phyloP scores from a whole-genome alignment of 495 filamentous ascomycete species.

The Pyrenula aspistea region DNA sequence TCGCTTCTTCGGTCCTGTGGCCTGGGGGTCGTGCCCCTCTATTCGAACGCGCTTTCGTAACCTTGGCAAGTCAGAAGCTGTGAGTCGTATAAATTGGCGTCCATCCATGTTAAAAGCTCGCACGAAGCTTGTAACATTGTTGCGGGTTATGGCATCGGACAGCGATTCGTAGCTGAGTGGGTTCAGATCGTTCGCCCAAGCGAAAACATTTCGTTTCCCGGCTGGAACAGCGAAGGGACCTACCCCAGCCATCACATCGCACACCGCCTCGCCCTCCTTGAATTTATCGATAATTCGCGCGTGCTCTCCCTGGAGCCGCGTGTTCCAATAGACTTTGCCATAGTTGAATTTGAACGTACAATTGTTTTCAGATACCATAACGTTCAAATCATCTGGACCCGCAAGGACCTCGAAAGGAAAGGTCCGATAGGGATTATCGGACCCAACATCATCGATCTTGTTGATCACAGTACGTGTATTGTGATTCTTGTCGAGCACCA shows the following conservation, averaged over 20 bases:
- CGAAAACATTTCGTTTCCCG: slow-evolving; percentile 79
- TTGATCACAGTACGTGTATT: slow-evolving; percentile 82
- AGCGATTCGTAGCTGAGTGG: slow-evolving; percentile 71
- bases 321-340: slow-evolving; percentile 95
- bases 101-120: slow-evolving; percentile 71
- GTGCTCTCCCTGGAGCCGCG: slow-evolving; percentile 78
- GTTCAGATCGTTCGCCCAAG: slow-evolving; percentile 96
- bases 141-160: slow-evolving; percentile 52
- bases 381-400: slow-evolving; percentile 66
- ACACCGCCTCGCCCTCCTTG: slow-evolving; percentile 72
- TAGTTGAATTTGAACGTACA: slow-evolving; percentile 39
- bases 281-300: slow-evolving; percentile 68
- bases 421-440: slow-evolving; percentile 75
- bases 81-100: slow-evolving; percentile 59
- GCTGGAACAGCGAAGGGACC: slow-evolving; percentile 92
- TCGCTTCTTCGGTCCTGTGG: slow-evolving; percentile 19
- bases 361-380: slow-evolving; percentile 49
- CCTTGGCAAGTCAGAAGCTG: slow-evolving; percentile 48
- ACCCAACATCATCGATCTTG: slow-evolving; percentile 80
- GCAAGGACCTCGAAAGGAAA: slow-evolving; percentile 89
- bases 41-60: slow-evolving; percentile 33
- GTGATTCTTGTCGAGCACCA: slow-evolving; percentile 80
- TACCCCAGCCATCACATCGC: slow-evolving; percentile 96
- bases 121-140: slow-evolving; percentile 73
- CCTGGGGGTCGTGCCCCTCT: slow-evolving; percentile 5